A percentile compares a stretch with the other conserved stretches of the same genome.
Conservation (phyloP, 306 rosid genomes). For the Hippophae gyantsensis region DNA sequence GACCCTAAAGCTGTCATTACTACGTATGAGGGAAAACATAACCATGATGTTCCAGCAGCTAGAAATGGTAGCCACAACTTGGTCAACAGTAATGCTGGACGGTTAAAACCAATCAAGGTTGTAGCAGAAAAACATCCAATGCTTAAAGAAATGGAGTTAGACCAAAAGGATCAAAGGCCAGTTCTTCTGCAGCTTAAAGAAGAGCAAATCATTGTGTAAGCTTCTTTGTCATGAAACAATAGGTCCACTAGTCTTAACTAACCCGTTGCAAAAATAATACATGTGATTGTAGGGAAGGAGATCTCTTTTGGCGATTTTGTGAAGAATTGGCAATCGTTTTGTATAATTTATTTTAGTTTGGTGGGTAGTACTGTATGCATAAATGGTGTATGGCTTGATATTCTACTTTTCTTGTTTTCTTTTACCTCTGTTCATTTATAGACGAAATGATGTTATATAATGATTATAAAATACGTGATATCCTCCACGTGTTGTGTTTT, state of each 20-base stretch:
- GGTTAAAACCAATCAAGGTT: conserved; percentile 31
- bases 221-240: conserved; percentile 6
- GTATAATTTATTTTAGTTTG: no score
- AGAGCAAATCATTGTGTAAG: conserved; percentile 50
- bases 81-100: conserved; percentile 36
- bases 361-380: no score
- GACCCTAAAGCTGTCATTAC: conserved; percentile 91
- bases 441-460: no score
- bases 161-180: conserved; percentile 31
- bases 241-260: conserved; percentile 13
- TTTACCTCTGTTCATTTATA: no score
- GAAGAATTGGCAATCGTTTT: no score
- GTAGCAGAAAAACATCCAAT: conserved; percentile 48
- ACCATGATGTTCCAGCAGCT: conserved; percentile 86
- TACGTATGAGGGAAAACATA: conserved; percentile 85
- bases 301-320: no score
- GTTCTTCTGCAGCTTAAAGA: conserved; percentile 66
- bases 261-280: no score
- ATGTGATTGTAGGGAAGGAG: no score
- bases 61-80: conserved; percentile 85
- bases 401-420: no score
- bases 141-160: conserved; percentile 21
- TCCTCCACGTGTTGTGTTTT: no score
- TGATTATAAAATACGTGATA: no score
- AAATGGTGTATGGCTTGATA: no score